phyloP scores from a whole-genome alignment of 2,329 filamentous ascomycete species.

The Fusarium aywerte region DNA sequence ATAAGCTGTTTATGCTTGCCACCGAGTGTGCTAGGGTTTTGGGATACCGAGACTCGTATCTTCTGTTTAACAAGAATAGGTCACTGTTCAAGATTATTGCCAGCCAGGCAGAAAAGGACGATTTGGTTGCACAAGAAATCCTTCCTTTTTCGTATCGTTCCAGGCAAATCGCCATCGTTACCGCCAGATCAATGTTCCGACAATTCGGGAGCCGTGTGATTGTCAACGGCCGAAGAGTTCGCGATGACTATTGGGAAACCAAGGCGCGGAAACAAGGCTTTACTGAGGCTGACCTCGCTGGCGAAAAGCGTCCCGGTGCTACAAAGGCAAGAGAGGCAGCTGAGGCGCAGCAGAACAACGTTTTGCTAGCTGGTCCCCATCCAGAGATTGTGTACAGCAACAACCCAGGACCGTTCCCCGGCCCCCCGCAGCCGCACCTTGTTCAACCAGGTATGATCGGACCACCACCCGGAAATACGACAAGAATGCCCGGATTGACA shows the following conservation, averaged over 20 bases:
- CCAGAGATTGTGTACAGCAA: conserved; percentile 91
- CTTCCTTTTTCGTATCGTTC: conserved; percentile 97
- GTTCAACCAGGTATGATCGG: conserved; percentile 79
- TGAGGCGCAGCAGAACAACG: conserved; percentile 69
- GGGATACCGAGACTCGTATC: conserved; percentile 95
- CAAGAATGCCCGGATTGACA: conserved; percentile 86
- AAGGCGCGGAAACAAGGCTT: conserved; percentile 98
- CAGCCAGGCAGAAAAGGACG: conserved; percentile 94
- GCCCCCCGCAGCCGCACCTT: conserved; percentile 73
- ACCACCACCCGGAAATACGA: conserved; percentile 69
- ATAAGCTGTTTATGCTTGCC: conserved; percentile 98
- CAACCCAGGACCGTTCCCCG: conserved; percentile 71
- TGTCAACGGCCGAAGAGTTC: conserved; percentile 85
- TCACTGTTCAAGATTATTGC: conserved; percentile 98
- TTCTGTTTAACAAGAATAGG: conserved; percentile 98
- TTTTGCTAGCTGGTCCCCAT: conserved; percentile 74
- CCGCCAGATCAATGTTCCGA: conserved; percentile 96
- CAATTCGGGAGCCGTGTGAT: conserved; percentile 97
- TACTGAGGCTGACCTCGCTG: conserved; percentile 94
- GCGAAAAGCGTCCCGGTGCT: conserved; percentile 93
- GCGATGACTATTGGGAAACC: conserved; percentile 98
- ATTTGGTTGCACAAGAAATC: conserved; percentile 93
- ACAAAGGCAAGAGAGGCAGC: conserved; percentile 88
- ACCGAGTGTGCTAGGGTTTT: conserved; percentile 96
- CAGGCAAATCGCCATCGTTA: conserved; percentile 98